Conservation (phyloP, 2,329 filamentous ascomycete genomes). For the Gyromitra esculenta region DNA sequence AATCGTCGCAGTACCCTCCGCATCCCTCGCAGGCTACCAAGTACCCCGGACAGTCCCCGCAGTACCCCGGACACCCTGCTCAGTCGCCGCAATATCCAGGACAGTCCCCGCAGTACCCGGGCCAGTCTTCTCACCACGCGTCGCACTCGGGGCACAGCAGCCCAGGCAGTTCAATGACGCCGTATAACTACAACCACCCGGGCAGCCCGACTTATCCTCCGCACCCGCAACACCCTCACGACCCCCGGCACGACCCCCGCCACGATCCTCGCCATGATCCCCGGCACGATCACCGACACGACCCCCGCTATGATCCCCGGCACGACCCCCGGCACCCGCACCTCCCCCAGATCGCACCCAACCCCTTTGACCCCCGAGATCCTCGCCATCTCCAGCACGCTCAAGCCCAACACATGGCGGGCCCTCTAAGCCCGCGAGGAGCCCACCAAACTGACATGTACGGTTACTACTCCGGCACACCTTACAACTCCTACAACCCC, state of each 20-base stretch:
- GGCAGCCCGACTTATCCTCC: conserved; percentile 41
- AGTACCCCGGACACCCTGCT: conserved; percentile 42
- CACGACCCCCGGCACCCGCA: conserved; percentile 52
- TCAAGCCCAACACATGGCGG: conserved; percentile 44
- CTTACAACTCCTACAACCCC: conserved; percentile 51
- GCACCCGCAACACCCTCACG: conserved; percentile 35
- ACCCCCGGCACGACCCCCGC: conserved; percentile 18
- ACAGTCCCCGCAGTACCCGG: conserved; percentile 41
- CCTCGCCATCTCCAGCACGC: conserved; percentile 53
- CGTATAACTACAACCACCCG: conserved; percentile 47
- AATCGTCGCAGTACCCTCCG: conserved; percentile 47
- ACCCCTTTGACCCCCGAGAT: conserved; percentile 51
- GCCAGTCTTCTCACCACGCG: conserved; percentile 48
- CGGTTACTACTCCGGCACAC: conserved; percentile 49
- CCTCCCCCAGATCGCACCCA: conserved; percentile 49
- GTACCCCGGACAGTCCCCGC: conserved; percentile 45
- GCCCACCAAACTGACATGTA: conserved; percentile 49
- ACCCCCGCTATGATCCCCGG: conserved; percentile 53
- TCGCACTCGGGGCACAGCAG: conserved; percentile 46
- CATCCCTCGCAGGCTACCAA: conserved; percentile 45
- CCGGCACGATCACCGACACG: conserved; percentile 53
- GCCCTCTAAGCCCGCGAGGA: conserved; percentile 34
- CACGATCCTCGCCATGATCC: conserved; percentile 39
- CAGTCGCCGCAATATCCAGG: conserved; percentile 37
- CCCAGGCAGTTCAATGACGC: conserved; percentile 45